Conservation (phyloP, 805 yeast species). For the Zygosaccharomyces kombuchaensis region DNA sequence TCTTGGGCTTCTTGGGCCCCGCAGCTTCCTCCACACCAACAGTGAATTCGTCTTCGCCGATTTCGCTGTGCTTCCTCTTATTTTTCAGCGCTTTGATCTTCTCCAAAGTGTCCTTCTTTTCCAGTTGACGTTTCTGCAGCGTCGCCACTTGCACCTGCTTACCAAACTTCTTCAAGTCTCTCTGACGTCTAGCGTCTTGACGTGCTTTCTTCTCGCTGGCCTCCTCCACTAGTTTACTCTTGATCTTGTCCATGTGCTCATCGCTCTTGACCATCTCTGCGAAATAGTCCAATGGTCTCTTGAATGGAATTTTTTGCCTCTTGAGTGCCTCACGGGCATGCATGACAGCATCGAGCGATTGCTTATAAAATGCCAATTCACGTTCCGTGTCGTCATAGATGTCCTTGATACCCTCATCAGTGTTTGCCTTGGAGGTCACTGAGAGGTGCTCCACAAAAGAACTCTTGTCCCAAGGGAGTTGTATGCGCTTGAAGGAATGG, state of each 20-base stretch:
- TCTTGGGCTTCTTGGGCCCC: slow-evolving; percentile 47
- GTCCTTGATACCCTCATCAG: slow-evolving; percentile 70
- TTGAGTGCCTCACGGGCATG: slow-evolving; percentile 63
- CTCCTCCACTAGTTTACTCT: slow-evolving; percentile 73
- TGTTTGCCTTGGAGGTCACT: slow-evolving; percentile 53
- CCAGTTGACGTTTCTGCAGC: slow-evolving; percentile 87
- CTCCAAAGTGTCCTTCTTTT: slow-evolving; percentile 84
- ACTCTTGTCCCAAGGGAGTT: slow-evolving; percentile 54
- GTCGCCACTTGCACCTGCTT: slow-evolving; percentile 95
- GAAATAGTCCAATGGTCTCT: slow-evolving; percentile 92
- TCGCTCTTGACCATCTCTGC: slow-evolving; percentile 98
- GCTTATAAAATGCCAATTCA: slow-evolving; percentile 92
- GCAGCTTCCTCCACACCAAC: slow-evolving; percentile 83
- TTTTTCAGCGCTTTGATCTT: slow-evolving; percentile 87
- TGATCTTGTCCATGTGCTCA: slow-evolving; percentile 95
- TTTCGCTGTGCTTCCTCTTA: slow-evolving; percentile 76
- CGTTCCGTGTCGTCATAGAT: slow-evolving; percentile 94
- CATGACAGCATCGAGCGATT: slow-evolving; percentile 79
- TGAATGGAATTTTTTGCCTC: slow-evolving; percentile 75
- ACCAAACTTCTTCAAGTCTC: slow-evolving; percentile 93
- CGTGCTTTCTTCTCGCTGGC: slow-evolving; percentile 82
- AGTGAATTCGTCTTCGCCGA: slow-evolving; percentile 54
- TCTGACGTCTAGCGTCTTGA: slow-evolving; percentile 90
- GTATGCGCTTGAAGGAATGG: slow-evolving; percentile 62
- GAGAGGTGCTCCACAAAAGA: slow-evolving; percentile 83